Evolutionary conservation across 1,284 basidiomycete species (phyloP).

Genomic region (Boletus coffeatus): DNA sequence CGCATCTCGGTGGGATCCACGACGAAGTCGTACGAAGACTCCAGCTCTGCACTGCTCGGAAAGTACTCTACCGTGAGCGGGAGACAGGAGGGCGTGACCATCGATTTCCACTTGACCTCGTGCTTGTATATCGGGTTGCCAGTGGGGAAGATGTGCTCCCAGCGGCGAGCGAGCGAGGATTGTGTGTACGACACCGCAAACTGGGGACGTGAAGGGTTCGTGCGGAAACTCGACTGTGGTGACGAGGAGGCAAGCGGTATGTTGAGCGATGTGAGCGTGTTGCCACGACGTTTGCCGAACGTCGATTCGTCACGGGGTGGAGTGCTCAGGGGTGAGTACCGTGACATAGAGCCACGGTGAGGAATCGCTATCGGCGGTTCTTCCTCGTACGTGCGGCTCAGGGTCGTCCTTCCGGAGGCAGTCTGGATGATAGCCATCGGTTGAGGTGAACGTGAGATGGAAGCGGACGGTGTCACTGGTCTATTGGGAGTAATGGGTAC

Average conservation of each 20-base stretch:
- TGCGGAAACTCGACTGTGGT: conserved; percentile 38
- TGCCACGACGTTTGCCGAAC: conserved; percentile 51
- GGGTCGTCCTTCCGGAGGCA: too few relatives aligned
- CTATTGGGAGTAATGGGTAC: too few relatives aligned
- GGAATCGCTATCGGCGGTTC: conserved; percentile 28
- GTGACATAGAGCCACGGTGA: conserved; percentile 39
- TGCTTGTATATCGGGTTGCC: conserved; percentile 75
- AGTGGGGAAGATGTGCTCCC: conserved; percentile 89
- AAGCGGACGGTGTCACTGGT: too few relatives aligned
- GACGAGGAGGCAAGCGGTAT: conserved; percentile 46
- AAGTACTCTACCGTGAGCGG: conserved; percentile 93
- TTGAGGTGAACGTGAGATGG: too few relatives aligned
- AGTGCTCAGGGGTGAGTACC: conserved; percentile 59
- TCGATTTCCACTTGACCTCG: conserved; percentile 89
- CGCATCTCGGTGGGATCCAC: conserved; percentile 73
- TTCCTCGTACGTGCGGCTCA: too few relatives aligned
- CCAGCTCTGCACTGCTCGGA: conserved; percentile 71
- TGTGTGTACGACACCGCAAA: conserved; percentile 53
- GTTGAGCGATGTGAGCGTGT: conserved; percentile 36
- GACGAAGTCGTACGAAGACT: conserved; percentile 75
- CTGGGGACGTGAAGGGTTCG: conserved; percentile 64
- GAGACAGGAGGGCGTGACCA: conserved; percentile 80
- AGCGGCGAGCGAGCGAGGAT: conserved; percentile 70
- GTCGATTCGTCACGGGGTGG: conserved; percentile 60
- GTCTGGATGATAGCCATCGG: too few relatives aligned